Evolutionary conservation across 129 eudicot species (phyloP).

Genomic region (Helichrysum umbraculigerum): DNA sequence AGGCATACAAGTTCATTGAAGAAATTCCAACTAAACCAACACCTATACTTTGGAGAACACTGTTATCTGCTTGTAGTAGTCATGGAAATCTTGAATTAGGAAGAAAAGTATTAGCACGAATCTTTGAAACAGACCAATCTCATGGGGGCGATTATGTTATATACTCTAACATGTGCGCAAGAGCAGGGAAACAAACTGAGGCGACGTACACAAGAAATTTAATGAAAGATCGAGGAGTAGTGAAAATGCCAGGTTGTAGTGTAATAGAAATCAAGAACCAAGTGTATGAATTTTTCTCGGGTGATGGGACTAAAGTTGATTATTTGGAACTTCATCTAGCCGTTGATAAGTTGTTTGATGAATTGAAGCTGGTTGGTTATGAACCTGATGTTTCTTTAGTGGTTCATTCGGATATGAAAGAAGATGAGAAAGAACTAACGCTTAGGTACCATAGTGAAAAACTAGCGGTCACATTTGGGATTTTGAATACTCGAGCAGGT

Average conservation of each 20-base stretch:
- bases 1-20: constrained; percentile 39
- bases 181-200: constrained; percentile 41
- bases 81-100: constrained; percentile 43
- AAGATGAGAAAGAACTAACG: constrained; percentile 38
- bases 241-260: constrained; percentile 52
- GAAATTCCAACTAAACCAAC: constrained; percentile 44
- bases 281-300: constrained; percentile 50
- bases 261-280: constrained; percentile 41
- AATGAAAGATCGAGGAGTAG: constrained; percentile 46
- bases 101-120: constrained; percentile 27
- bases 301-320: constrained; percentile 35
- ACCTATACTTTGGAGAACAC: constrained; percentile 48
- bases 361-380: constrained; percentile 46
- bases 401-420: constrained; percentile 36
- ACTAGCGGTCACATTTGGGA: constrained; percentile 47
- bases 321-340: constrained; percentile 37
- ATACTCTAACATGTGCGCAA: constrained; percentile 54
- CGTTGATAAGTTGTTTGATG: constrained; percentile 34
- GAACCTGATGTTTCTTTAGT: constrained; percentile 44
- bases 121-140: constrained; percentile 37
- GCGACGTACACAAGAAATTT: constrained; percentile 25
- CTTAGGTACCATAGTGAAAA: constrained; percentile 58
- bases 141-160: constrained; percentile 52
- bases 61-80: constrained; percentile 49
- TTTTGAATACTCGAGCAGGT: constrained; percentile 34